Conservation (phyloP, 192 early-diverging fungal species). For the Coemansia reversa region DNA sequence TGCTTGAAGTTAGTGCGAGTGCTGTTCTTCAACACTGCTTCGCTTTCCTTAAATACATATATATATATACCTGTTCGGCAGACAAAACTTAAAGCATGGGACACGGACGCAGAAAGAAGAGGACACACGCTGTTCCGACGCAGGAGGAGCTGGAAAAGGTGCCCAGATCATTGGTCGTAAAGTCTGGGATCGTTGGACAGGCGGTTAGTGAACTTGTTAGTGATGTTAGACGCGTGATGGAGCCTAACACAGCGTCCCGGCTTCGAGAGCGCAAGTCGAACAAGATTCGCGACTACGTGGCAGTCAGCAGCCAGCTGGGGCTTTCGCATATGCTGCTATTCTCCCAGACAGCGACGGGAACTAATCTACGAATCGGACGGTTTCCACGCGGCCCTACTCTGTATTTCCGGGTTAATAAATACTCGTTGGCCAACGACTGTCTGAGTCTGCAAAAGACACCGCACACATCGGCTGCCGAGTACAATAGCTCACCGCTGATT, state of each 20-base stretch:
- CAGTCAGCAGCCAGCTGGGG: constrained; percentile 77
- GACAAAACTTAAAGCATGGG: constrained; percentile 18
- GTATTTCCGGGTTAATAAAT: constrained; percentile 78
- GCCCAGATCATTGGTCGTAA: constrained; percentile 91
- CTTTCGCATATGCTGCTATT: constrained; percentile 90
- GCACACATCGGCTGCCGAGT: constrained; percentile 74
- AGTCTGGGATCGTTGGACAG: constrained; percentile 77
- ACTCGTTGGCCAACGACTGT: constrained; percentile 82
- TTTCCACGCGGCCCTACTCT: constrained; percentile 92
- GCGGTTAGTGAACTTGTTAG: constrained; percentile 75
- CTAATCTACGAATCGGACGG: constrained; percentile 83
- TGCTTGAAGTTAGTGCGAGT: too few species aligned
- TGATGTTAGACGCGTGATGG: constrained; percentile 86
- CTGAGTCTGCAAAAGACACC: constrained; percentile 73
- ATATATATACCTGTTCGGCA: too few species aligned
- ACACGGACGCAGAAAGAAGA: constrained; percentile 46
- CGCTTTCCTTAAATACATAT: not conserved
- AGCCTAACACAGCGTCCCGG: constrained; percentile 90
- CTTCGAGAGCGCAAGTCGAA: constrained; percentile 90
- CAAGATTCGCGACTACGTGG: constrained; percentile 89
- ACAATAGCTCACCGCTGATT: constrained; percentile 74
- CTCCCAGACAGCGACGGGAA: constrained; percentile 74
- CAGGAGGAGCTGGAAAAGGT: constrained; percentile 56
- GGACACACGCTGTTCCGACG: constrained; percentile 53
- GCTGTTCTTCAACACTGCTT: not conserved